Base-by-base conservation (phyloP, 176 grass and related monocot genomes). In the Triticum monococcum region DNA sequence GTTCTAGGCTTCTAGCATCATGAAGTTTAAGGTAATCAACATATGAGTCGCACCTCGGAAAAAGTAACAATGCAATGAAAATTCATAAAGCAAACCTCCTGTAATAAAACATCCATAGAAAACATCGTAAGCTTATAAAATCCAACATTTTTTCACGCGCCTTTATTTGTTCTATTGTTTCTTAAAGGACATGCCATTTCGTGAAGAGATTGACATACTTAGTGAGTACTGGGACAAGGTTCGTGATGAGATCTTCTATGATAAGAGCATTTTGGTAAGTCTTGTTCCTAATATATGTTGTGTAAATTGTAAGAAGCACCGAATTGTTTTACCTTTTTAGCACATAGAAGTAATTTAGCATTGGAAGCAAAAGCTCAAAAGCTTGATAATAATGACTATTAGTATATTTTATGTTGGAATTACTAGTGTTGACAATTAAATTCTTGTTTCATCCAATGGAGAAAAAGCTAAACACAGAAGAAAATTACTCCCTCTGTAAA, bases 181-280 rank as follows among this genome's bases (percentile, higher is more conserved):
- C 14, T 65, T 32, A 24, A 36, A 75, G 83, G 83, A 50, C 46
- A 75, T 50, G 71, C 71, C 82, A 18, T 85, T 77, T 64, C 11
- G 26, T 12, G 60, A 66, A 77, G 72, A 85, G 6, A 11, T 50
- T 50, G 60, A 65, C 32, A 76, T 48, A 52, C 64, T 66, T 11
- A 12, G 20, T 22, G 33, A 37, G 68, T 71, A 38, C 8, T n/a
- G 68, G 3, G 0, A 1, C 35, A 72, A 72, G 68, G 35, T 36
- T 72, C 32, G 8, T 36, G 67, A 70, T 70, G 67, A 70, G 67
- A 1, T 70, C 8, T 0, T 72, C 20, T 36, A 40, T 40, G 35
- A 37, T 72, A 7, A 38, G 0, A 72, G 20, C 68, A n/a, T 72
- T 72, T 72, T 72, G 68, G 68, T 72, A 72, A 72, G 68, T 40